phyloP scores from a whole-genome alignment of 139 green algal species.

The Yamagishiella unicocca region DNA sequence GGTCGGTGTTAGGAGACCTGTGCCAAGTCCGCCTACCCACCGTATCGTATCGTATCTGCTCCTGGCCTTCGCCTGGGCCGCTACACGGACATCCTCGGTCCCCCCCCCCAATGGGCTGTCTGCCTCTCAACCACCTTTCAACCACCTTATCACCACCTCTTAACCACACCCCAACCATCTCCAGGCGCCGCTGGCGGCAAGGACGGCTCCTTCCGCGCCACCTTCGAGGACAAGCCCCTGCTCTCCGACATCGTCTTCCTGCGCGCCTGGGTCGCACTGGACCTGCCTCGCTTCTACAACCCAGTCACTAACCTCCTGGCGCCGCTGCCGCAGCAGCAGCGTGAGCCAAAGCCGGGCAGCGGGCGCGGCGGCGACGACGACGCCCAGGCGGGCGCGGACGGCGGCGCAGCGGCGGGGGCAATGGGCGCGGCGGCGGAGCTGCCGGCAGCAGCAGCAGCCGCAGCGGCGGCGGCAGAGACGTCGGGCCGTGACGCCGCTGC shows the following conservation, averaged over 20 bases:
- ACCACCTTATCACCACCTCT: no score
- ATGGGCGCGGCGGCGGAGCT: neutral
- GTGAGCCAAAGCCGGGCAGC: slow-evolving; percentile 29
- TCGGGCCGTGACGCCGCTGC: neutral
- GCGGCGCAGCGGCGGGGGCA: neutral
- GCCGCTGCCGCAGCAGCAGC: slow-evolving; percentile 13
- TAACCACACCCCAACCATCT: no score
- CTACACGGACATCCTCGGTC: no score
- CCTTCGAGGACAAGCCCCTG: slow-evolving; percentile 98
- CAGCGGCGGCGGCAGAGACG: neutral
- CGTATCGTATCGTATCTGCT: no score
- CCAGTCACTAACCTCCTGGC: slow-evolving; percentile 92
- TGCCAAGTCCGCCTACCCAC: no score
- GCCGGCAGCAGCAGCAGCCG: neutral
- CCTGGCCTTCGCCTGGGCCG: no score
- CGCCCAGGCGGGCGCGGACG: neutral
- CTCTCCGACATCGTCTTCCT: slow-evolving; percentile 95
- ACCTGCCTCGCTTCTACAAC: slow-evolving; percentile 95
- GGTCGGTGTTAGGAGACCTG: no score
- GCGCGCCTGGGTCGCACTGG: slow-evolving; percentile 92
- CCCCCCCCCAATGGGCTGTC: no score
- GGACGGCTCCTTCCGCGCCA: slow-evolving; percentile 75
- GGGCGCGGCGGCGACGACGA: neutral
- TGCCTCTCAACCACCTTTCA: no score
- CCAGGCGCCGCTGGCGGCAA: slow-evolving; percentile 61